phyloP scores from a whole-genome alignment of 495 filamentous ascomycete genomes.

The Podospora pseudopauciseta region DNA sequence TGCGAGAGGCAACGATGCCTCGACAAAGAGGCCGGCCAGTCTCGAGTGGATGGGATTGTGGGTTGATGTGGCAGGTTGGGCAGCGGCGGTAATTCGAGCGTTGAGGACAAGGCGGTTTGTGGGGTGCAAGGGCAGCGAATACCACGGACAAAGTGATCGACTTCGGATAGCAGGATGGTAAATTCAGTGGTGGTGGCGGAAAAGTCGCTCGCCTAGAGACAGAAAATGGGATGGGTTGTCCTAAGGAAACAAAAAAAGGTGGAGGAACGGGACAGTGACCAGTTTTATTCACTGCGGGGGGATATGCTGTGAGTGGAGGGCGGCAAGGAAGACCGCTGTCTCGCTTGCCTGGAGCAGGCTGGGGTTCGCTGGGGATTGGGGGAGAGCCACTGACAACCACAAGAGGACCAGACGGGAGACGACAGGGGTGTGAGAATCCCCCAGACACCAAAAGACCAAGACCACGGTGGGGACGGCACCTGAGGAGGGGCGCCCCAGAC shows the following conservation, averaged over 20 bases:
- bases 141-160: neutral
- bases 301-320: conserved; percentile 27
- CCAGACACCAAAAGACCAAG: conserved; percentile 6
- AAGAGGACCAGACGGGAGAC: conserved; percentile 15
- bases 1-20: conserved; percentile 31
- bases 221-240: conserved; percentile 29
- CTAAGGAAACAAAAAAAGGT: conserved; percentile 31
- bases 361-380: conserved; percentile 14
- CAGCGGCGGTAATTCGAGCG: conserved; percentile 1
- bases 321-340: conserved; percentile 27
- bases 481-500: conserved; percentile 6
- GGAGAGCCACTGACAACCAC: conserved; percentile 14
- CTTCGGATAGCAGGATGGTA: neutral
- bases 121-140: conserved; percentile 8
- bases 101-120: conserved; percentile 10
- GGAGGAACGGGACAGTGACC: conserved; percentile 33
- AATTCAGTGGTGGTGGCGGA: conserved; percentile 19
- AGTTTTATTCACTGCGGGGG: conserved; percentile 40
- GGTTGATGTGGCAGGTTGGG: conserved; percentile 2
- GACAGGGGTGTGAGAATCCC: conserved; percentile 3
- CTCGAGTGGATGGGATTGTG: conserved; percentile 13
- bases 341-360: conserved; percentile 17
- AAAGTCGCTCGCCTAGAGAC: conserved; percentile 13
- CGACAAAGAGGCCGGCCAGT: conserved; percentile 28
- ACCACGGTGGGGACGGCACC: neutral